Base-by-base conservation (phyloP, 2,329 filamentous ascomycete species). In the Trichoderma atroviride region DNA sequence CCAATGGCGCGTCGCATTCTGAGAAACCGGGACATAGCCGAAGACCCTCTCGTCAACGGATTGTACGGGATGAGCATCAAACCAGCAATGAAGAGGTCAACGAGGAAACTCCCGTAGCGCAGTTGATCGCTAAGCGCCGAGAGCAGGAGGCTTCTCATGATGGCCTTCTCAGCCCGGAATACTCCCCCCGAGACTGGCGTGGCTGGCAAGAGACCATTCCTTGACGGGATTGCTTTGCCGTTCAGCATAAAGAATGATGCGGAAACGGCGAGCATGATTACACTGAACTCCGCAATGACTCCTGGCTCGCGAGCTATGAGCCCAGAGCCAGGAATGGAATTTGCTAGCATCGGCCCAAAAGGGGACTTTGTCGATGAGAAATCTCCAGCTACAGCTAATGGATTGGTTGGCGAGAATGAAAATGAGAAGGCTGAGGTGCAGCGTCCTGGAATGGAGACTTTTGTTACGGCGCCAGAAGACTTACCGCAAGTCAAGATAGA, bases 201-300 rank as follows among this genome's bases (percentile, higher is more conserved):
- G 4, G 83, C 84, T 0, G 87, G 87, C 5, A 91, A 90, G 75
- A 83, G 91, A 3, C 89, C 91, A 0, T 89, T 88, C 57, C 83
- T 91, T 6, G 88, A 87, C 24, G 89, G 91, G 0, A 87, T 93
- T 31, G 91, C 92, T 0, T 86, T 92, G 73, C 92, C 92, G 0
- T 94, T 94, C 75, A 91, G 87, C 69, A 78, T 94, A 16, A 85
- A 86, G 64, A 86, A 86, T 72, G 85, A 91, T 24, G 86, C 86
- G 2, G 86, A 88, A 4, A 91, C 88, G 22, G 89, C 89, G 0
- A 93, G 90, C 79, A 92, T 91, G 85, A 80, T 90, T 64, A 93
- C 91, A 0, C 79, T 93, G 24, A 81, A 83, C 43, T 87, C 86
- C 11, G 74, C 77, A 19, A 69, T 69, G 22, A 79, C 73, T 16